Conservation (phyloP, 108 stramenopile species). For the Aurantiochytrium sp. region DNA sequence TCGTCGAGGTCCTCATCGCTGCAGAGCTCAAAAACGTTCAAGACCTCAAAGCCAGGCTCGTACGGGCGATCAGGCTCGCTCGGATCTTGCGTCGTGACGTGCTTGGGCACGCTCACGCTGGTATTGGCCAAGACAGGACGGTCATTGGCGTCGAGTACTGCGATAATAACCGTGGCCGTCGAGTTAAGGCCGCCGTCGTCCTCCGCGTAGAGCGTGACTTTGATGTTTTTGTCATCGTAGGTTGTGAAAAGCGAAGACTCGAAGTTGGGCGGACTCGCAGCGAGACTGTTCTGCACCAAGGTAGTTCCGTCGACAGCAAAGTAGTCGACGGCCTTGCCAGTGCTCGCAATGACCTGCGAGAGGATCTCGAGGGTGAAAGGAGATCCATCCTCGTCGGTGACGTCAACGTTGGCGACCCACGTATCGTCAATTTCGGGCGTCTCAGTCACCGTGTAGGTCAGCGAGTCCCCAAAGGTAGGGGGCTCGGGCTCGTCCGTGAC, state of each 20-base stretch:
- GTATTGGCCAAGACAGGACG: not conserved
- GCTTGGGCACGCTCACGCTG: not conserved
- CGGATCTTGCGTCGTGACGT: not conserved
- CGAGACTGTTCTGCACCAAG: not conserved
- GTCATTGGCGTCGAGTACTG: not conserved
- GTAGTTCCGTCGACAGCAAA: not conserved
- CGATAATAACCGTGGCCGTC: not conserved
- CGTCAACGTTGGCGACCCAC: not conserved
- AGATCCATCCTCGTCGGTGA: not conserved
- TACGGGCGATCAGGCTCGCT: not conserved
- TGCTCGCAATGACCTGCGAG: not conserved
- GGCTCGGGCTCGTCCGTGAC: conserved; percentile 13
- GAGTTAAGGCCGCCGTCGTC: not conserved
- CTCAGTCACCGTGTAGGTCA: not conserved
- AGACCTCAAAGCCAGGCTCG: not conserved
- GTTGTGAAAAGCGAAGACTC: not conserved
- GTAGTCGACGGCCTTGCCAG: not conserved
- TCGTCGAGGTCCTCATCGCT: not conserved
- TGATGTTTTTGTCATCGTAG: not conserved
- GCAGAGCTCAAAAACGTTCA: not conserved
- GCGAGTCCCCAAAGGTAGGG: not conserved
- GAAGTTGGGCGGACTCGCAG: not conserved
- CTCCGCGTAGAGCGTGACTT: not conserved
- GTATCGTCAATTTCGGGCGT: not conserved
- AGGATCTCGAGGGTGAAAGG: not conserved